Evolutionary conservation across 257 asterid species (phyloP), one percentile per base, ranked within the genome.

Genomic region (Schizonepeta tenuifolia): DNA sequence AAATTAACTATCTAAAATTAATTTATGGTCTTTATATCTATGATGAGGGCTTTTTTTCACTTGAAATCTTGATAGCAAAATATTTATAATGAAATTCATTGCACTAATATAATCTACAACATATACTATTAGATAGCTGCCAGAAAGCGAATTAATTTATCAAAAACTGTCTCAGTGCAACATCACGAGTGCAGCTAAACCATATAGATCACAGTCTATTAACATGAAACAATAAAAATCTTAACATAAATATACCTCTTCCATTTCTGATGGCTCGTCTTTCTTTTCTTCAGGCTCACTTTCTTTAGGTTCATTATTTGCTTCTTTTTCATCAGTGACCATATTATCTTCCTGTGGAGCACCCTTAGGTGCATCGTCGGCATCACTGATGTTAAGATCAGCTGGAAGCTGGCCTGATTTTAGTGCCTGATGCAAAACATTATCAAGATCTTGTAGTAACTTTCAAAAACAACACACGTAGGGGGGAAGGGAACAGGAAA

Each of bases 321-420:
- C 77, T 81, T 81, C 88, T 51, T 79, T 79, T 50, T 70, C 90
- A 73, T 86, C 96, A 31, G 84, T 80, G 51, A 79, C 72, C 90
- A 88, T 86, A 35, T 83, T 82, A 73, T 88, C 94, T 66, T 80
- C 96, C 68, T 80, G 88, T 72, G 76, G 80, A 49, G 83, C 69
- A 26, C 82, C 80, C 66, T 67, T 73, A 70, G 91, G 74, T 3
- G 70, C 70, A 74, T n/a, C 78, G 61, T 82, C 90, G 28, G 47
- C 58, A 50, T 83, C 88, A 43, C 54, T 84, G 73, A 86, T 75
- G 79, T 65, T 82, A 47, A 91, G 53, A 80, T 90, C 99, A 63
- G 93, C 89, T 51, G 99, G 99, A 82, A 95, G 90, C 81, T 86
- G 99, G 80, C 98, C 99, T 28, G 96, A 86, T 76, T 87, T 92